Percentiles rank a stretch among this genome's conserved stretches.
Conservation (phyloP, 371 early-diverging fungal genomes). For the Mucor circinelloides region DNA sequence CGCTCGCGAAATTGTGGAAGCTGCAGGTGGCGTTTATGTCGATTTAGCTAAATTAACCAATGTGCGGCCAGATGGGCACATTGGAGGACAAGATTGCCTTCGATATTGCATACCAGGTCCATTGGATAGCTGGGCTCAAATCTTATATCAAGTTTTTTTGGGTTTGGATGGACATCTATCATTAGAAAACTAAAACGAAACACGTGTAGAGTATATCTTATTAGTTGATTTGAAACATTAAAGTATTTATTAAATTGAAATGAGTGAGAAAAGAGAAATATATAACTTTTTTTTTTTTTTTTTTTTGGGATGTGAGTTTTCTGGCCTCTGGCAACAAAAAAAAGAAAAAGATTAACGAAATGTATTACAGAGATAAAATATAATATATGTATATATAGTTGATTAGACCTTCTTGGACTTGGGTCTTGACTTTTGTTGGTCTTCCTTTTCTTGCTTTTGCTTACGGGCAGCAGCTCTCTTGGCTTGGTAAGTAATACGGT, state of each 20-base stretch:
- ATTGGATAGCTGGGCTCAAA: constrained; percentile 55
- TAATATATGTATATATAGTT: not conserved
- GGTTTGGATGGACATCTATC: constrained; percentile 21
- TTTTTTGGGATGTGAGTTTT: not conserved
- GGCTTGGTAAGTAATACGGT: constrained; percentile 80
- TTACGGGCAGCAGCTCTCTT: constrained; percentile 43
- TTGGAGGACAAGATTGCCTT: constrained; percentile 65
- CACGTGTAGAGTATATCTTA: not conserved
- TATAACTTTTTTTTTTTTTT: constrained; percentile 7
- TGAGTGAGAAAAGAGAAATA: not conserved
- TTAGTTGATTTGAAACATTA: not conserved
- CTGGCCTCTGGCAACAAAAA: constrained; percentile 1
- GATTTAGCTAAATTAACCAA: constrained; percentile 58
- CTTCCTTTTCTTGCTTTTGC: constrained; percentile 13
- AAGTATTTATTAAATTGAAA: not conserved
- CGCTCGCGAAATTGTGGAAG: constrained; percentile 56
- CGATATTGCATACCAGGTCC: constrained; percentile 71
- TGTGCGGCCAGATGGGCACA: constrained; percentile 60
- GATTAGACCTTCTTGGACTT: constrained; percentile 51
- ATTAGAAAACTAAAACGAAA: not conserved
- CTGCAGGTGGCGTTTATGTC: constrained; percentile 60
- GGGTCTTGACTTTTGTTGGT: constrained; percentile 17
- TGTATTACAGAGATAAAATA: constrained; percentile 1
- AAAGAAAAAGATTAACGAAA: not conserved
- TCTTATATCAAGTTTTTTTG: constrained; percentile 54